These are phyloP conservation scores for Hyparrhenia diplandra DNA, from an alignment of 176 grass and related monocot species.

Conservation along the genomic window DNA sequence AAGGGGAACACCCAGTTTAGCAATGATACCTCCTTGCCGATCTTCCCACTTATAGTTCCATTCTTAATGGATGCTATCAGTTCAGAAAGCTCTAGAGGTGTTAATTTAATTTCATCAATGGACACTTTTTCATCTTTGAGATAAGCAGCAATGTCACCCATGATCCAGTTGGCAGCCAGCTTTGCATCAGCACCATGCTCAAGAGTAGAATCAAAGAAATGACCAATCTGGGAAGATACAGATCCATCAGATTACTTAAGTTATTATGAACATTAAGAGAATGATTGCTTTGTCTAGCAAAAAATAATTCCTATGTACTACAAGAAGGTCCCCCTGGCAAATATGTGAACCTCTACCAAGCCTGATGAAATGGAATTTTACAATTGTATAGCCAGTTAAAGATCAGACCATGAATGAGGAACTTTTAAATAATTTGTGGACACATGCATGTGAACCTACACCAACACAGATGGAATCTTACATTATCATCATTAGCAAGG, in stretches of 20 bases:
- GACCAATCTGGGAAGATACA: constrained; percentile 66
- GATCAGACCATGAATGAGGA: not conserved
- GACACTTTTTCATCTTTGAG: constrained; percentile 78
- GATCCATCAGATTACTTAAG: too few species aligned
- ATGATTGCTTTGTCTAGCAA: not conserved
- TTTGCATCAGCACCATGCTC: constrained; percentile 82
- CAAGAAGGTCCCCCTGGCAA: not conserved
- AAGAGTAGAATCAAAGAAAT: constrained; percentile 79
- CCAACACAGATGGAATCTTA: constrained; percentile 25
- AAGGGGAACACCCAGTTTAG: not conserved
- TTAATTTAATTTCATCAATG: constrained; percentile 81
- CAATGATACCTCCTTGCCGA: constrained; percentile 76
- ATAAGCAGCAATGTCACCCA: constrained; percentile 93
- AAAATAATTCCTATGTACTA: not conserved
- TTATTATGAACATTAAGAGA: constrained; percentile 8
- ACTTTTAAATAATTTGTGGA: not conserved
- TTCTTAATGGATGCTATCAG: constrained; percentile 77
- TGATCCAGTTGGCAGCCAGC: constrained; percentile 92
- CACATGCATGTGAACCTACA: constrained; percentile 12
- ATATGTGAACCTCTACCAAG: constrained; percentile 10
- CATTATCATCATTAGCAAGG: constrained; percentile 88
- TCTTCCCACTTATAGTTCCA: constrained; percentile 93
- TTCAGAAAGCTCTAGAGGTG: constrained; percentile 74
- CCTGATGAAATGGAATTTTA: not conserved
- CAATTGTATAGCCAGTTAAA: not conserved